These are phyloP conservation scores for Clonostachys solani DNA, from an alignment of 2,329 filamentous ascomycete genomes.

Conservation along the genomic window DNA sequence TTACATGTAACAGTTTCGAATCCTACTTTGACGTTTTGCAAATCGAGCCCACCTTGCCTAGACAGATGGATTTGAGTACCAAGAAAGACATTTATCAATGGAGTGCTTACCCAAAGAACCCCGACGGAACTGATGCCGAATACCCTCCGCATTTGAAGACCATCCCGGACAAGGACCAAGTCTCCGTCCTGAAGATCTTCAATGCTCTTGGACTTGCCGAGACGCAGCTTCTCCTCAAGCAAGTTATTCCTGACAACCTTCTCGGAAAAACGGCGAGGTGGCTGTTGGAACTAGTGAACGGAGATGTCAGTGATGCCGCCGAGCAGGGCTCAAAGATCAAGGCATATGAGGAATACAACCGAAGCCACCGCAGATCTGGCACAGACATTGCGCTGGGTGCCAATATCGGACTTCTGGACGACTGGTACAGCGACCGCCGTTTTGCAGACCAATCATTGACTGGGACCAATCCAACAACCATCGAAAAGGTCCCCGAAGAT, in stretches of 20 bases:
- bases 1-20: background rate
- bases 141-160: background rate
- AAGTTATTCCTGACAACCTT: background rate
- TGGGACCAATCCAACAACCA: slow-evolving; percentile 37
- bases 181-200: background rate
- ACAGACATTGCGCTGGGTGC: slow-evolving; percentile 24
- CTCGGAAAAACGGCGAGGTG: background rate
- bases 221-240: background rate
- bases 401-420: slow-evolving; percentile 24
- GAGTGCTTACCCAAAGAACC: background rate
- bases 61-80: background rate
- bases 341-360: slow-evolving; percentile 20
- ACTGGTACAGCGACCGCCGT: slow-evolving; percentile 36
- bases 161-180: background rate
- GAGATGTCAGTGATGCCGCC: background rate
- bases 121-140: background rate
- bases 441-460: slow-evolving; percentile 40
- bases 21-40: background rate
- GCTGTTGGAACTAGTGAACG: background rate
- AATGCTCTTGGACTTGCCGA: background rate
- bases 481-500: slow-evolving; percentile 28
- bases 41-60: background rate
- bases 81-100: background rate
- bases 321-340: background rate
- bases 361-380: slow-evolving; percentile 22